A percentile compares a stretch with the other conserved stretches of the same genome.
phyloP scores from a whole-genome alignment of 106 monocot species.

The Platanthera guangdongensis region DNA sequence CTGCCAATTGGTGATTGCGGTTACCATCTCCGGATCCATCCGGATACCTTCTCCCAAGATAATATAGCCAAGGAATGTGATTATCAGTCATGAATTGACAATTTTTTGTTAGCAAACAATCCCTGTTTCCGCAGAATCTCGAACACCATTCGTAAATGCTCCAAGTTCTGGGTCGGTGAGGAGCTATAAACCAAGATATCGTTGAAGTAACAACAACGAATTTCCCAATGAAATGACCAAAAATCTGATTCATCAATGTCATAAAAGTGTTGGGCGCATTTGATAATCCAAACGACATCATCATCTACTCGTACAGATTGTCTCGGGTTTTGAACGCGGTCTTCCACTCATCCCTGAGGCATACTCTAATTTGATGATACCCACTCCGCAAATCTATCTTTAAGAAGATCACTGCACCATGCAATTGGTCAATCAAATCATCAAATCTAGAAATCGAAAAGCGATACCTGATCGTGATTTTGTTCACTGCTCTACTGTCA shows the following conservation, averaged over 20 bases:
- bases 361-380: not conserved
- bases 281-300: constrained; percentile 14
- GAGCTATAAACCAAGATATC: constrained; percentile 6
- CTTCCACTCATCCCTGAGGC: constrained; percentile 6
- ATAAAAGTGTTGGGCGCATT: constrained; percentile 20
- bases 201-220: not conserved
- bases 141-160: constrained; percentile 1
- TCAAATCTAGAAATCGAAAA: constrained; percentile 9
- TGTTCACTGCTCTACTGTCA: constrained; percentile 6
- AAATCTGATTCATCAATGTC: constrained; percentile 5
- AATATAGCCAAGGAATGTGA: constrained; percentile 13
- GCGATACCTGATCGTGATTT: constrained; percentile 10
- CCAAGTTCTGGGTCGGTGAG: not conserved
- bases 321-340: constrained; percentile 15
- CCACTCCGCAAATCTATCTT: constrained; percentile 5
- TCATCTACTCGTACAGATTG: constrained; percentile 13
- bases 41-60: not conserved
- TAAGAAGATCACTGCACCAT: not conserved
- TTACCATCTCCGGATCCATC: not conserved
- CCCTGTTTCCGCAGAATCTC: not conserved
- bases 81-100: not conserved
- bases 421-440: constrained; percentile 2
- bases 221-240: no score
- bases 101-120: not conserved
- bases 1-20: not conserved